Evolutionary conservation across 257 asterid genomes (phyloP).

Genomic region (Henckelia pumila): DNA sequence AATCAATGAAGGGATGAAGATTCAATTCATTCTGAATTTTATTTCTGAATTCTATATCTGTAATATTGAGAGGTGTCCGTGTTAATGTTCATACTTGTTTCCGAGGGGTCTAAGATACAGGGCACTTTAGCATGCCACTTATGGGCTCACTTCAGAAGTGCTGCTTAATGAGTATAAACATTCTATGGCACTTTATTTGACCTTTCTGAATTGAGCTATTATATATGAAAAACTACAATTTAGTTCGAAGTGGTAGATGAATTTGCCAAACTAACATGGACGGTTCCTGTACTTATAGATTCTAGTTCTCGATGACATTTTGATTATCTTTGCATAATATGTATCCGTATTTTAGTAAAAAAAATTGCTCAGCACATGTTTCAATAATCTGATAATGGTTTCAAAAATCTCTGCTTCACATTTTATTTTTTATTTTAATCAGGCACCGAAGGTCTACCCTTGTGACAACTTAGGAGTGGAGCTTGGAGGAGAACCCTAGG

Average conservation of each 20-base stretch:
- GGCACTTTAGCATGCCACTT: not conserved
- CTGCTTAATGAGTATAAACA: not conserved
- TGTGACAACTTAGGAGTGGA: conserved; percentile 78
- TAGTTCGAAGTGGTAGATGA: not conserved
- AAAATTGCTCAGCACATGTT: not conserved
- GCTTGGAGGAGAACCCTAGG: conserved; percentile 63
- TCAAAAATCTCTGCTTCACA: not conserved
- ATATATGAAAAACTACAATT: not conserved
- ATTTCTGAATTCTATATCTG: no score
- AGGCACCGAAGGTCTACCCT: conserved; percentile 72
- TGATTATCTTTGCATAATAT: not conserved
- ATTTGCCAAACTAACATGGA: not conserved
- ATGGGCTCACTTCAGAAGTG: not conserved
- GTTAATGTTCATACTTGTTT: no score
- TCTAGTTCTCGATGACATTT: not conserved
- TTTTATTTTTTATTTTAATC: not conserved
- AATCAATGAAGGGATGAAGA: no score
- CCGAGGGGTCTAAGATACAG: no score
- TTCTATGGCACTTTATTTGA: not conserved
- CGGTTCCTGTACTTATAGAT: not conserved
- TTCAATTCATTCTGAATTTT: no score
- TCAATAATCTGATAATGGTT: not conserved
- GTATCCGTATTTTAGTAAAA: not conserved
- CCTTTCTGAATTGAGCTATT: not conserved
- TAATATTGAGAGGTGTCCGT: no score